phyloP scores from a whole-genome alignment of 495 filamentous ascomycete genomes.

The Neurospora tetrasperma region DNA sequence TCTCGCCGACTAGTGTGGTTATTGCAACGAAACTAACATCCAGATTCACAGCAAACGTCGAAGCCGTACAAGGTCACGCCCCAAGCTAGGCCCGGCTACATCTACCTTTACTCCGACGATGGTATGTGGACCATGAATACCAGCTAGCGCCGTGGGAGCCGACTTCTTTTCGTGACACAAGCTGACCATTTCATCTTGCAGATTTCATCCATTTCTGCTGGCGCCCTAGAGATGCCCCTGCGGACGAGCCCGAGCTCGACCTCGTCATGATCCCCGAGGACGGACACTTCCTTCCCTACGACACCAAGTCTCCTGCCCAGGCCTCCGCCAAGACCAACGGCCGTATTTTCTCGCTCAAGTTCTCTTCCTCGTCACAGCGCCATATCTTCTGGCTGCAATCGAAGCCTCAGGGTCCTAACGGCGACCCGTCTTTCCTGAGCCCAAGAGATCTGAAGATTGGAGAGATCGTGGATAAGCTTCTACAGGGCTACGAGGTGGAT shows the following conservation, averaged over 20 bases:
- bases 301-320: constrained; percentile 36
- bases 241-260: constrained; percentile 65
- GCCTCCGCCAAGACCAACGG: constrained; percentile 63
- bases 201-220: constrained; percentile 95
- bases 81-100: constrained; percentile 64
- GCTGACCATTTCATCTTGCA: constrained; percentile 22
- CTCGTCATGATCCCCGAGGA: constrained; percentile 87
- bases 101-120: constrained; percentile 92
- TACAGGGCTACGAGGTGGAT: constrained; percentile 87
- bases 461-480: constrained; percentile 67
- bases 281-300: constrained; percentile 72
- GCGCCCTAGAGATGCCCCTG: constrained; percentile 47
- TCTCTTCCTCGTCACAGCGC: constrained; percentile 81
- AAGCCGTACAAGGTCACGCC: constrained; percentile 59
- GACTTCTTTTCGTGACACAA: neutral
- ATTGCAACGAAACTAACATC: constrained; percentile 16
- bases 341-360: constrained; percentile 88
- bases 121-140: constrained; percentile 35
- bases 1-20: neutral
- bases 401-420: constrained; percentile 62
- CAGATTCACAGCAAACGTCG: constrained; percentile 36
- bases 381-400: constrained; percentile 96
- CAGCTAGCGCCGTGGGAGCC: neutral
- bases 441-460: constrained; percentile 71
- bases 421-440: constrained; percentile 70